phyloP scores from a whole-genome alignment of 805 yeast genomes.

The Allodekkera sacchari region DNA sequence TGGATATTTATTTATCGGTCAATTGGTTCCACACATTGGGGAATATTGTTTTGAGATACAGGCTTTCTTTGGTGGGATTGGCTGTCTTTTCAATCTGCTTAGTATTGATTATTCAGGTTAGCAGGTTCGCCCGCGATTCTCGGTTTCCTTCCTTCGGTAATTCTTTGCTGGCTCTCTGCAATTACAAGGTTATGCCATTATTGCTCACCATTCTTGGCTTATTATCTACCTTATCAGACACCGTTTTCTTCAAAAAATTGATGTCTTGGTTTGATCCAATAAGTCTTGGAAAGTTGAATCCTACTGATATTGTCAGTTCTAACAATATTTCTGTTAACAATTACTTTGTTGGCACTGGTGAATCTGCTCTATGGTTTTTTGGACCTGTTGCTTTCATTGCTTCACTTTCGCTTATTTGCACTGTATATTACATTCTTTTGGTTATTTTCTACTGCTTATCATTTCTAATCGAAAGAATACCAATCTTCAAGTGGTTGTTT shows the following conservation, averaged over 20 bases:
- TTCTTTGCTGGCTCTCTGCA: conserved; percentile 34
- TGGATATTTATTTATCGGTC: conserved; percentile 36
- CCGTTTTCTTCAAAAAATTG: conserved; percentile 27
- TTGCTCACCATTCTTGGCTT: conserved; percentile 22
- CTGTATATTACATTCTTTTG: conserved; percentile 25
- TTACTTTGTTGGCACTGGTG: conserved; percentile 64
- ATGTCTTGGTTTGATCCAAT: conserved; percentile 20
- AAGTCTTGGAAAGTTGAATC: conserved; percentile 33
- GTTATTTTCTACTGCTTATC: conserved; percentile 11
- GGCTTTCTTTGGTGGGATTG: conserved; percentile 65
- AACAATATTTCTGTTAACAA: conserved; percentile 36
- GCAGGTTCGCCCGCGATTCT: conserved; percentile 29
- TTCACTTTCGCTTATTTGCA: conserved; percentile 35
- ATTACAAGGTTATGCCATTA: conserved; percentile 18
- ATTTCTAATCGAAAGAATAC: conserved; percentile 9
- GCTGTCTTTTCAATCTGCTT: conserved; percentile 54
- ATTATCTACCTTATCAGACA: conserved; percentile 32
- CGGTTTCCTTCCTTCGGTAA: conserved; percentile 36
- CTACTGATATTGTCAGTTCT: conserved; percentile 35
- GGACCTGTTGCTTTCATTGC: conserved; percentile 49
- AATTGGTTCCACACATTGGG: conserved; percentile 57
- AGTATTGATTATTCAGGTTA: conserved; percentile 48
- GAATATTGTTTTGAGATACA: conserved; percentile 63
- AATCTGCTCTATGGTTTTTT: conserved; percentile 42
- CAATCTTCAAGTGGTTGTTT: conserved; percentile 1